Evolutionary conservation across 768 basidiomycete genomes (phyloP), one percentile per base, ranked within the genome.

Genomic region (Tylopilus plumbeoviolaceoides): DNA sequence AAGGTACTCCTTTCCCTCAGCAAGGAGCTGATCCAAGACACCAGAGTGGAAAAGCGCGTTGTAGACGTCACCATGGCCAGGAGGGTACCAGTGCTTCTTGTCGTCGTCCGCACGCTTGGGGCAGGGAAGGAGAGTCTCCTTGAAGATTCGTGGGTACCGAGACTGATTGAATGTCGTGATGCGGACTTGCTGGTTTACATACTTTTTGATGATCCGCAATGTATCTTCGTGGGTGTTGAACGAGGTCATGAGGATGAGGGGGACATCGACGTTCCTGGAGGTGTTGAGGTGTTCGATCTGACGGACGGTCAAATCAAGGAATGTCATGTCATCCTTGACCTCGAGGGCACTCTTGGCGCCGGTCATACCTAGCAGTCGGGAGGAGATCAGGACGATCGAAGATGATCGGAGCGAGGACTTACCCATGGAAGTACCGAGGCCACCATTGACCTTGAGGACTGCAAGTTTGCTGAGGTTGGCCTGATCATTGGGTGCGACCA

Each of bases 141-240:
- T 82, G 73, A 77, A 79, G 62, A 88, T 82, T 53, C 85, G 83
- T 9, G 85, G 85, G 73, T 85, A 87, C 50, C 85, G 80, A 17
- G 84, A 85, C 70, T 87, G 85, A 69, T 84, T 83, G 77, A 86
- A 85, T 14, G 79, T 79, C 50, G 80, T 77, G 62, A 87, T 84
- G 68, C 83, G 79, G 65, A 87, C 76, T 71, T 86, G 86, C 73
- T 87, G 85, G 73, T 87, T 88, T 40, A 80, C 79, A 71, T 88
- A 88, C 71, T 88, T 88, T 69, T 86, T 86, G 66, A 88, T 87
- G 72, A 88, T 84, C 43, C 86, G 80, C 27, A 83, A 76, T 17
- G 85, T 88, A 67, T 88, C 85, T 23, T 87, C 86, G 66, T 86
- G 84, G 8, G 85, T 88, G 73, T 88, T 88, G 75, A 88, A 88